Evolutionary conservation across 2,329 filamentous ascomycete species (phyloP).

Genomic region (Diplodia intermedia): DNA sequence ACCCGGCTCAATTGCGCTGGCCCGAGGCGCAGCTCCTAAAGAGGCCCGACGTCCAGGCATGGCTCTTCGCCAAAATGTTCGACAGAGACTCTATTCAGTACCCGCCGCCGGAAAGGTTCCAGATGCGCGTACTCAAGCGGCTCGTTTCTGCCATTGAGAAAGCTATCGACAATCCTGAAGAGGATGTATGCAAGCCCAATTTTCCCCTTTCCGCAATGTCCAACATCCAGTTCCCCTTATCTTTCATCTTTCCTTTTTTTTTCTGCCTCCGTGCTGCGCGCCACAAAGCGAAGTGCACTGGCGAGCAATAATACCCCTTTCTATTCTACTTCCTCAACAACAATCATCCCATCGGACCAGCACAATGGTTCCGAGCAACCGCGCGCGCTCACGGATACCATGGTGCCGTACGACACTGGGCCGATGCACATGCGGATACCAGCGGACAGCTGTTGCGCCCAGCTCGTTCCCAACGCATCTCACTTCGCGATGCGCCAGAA

Average conservation of each 20-base stretch:
- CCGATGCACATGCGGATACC: not conserved
- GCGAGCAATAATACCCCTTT: slow-evolving; percentile 10
- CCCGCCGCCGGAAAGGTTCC: slow-evolving; percentile 72
- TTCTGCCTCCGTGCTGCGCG: not conserved
- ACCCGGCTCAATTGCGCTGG: slow-evolving; percentile 66
- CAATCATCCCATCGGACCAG: slow-evolving; percentile 15
- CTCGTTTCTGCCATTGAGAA: slow-evolving; percentile 74
- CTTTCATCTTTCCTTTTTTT: not conserved
- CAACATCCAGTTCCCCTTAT: not conserved
- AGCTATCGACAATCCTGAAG: slow-evolving; percentile 79
- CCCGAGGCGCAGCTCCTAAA: slow-evolving; percentile 67
- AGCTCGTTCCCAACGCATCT: not conserved
- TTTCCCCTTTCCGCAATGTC: slow-evolving; percentile 23
- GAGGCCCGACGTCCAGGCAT: slow-evolving; percentile 67
- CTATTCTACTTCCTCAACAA: not conserved
- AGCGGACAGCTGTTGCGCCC: not conserved
- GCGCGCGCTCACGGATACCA: not conserved
- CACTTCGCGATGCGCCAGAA: slow-evolving; percentile 10
- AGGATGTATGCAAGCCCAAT: slow-evolving; percentile 73
- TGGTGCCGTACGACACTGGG: slow-evolving; percentile 12
- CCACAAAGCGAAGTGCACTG: slow-evolving; percentile 17
- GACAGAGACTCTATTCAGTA: slow-evolving; percentile 61
- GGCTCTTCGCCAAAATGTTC: slow-evolving; percentile 72
- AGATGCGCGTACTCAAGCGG: slow-evolving; percentile 74
- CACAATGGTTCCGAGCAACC: not conserved